Base-by-base conservation (phyloP, 2,329 filamentous ascomycete genomes). In the Zasmidium cellare region DNA sequence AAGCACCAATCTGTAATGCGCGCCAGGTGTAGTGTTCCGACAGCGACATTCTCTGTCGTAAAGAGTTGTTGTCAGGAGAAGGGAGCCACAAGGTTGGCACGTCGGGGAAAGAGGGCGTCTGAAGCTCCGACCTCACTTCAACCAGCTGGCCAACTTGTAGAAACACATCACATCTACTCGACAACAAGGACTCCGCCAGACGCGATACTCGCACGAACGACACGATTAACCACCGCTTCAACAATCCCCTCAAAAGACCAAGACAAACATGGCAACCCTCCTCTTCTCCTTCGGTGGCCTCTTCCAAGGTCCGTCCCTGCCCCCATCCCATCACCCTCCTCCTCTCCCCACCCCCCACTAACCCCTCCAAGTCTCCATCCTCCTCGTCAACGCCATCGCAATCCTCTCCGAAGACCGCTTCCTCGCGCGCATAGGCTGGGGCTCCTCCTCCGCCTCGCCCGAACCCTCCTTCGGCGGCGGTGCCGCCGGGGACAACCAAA, bases 351-450 rank as follows among this genome's bases (percentile, higher is more conserved):
- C 49, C 58, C 52, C 38, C 53, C 51, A 60, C 65, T 67, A 50
- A 70, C 65, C 20, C 41, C 61, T 25, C 45, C 20, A 70, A 92
- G 90, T 93, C 66, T 84, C 86, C 67, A 82, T 96, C 73, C 90
- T 97, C 71, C 84, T 97, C 73, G 87, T 94, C 77, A 99, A 99
- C 77, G 91, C 91, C 65, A 88, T 97, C 72, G 91, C 92, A 63
- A 87, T 97, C 72, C 88, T 97, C 65, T 96, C 91, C 68, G 92
- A 96, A 84, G 92, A 96, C 78, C 89, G 92, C 62, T 96, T 96
- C 76, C 89, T 96, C 65, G 89, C 88, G 57, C 86, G 91, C 76
- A 92, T 97, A 71, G 92, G 92, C 72, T 92, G 93, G 83, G 92
- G 83, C 53, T 79, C 79, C 46, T 77, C 77, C 51, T 82, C 84